Evolutionary conservation across 1,139 yeast genomes (phyloP).

Genomic region (Scheffersomyces cryptocercus): DNA sequence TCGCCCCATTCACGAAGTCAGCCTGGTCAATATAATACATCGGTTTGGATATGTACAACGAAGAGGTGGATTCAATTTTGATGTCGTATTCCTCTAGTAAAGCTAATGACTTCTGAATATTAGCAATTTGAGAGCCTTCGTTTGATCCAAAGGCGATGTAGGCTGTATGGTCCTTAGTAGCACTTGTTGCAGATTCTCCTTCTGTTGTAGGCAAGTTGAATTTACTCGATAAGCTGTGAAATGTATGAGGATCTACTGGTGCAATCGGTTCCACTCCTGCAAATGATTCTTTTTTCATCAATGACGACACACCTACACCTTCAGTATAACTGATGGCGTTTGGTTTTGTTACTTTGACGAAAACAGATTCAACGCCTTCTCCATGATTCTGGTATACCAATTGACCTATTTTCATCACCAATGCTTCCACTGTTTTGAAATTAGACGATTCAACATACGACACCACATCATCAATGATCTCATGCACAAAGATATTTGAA

Average conservation of each 20-base stretch:
- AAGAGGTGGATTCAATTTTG: constrained; percentile 61
- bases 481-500: constrained; percentile 27
- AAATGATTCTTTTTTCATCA: constrained; percentile 44
- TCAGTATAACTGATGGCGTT: constrained; percentile 85
- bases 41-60: constrained; percentile 85
- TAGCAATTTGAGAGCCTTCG: constrained; percentile 66
- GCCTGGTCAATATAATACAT: constrained; percentile 86
- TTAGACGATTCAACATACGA: constrained; percentile 69
- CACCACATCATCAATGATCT: constrained; percentile 48
- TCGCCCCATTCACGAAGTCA: constrained; percentile 81
- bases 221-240: constrained; percentile 13
- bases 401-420: constrained; percentile 74
- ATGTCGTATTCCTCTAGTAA: constrained; percentile 48
- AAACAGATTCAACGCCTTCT: constrained; percentile 29
- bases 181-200: constrained; percentile 12
- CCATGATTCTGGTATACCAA: constrained; percentile 47
- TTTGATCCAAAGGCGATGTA: constrained; percentile 91
- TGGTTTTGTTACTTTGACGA: constrained; percentile 75
- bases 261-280: constrained; percentile 24
- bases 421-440: constrained; percentile 91
- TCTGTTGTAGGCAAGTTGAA: constrained; percentile 15
- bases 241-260: constrained; percentile 26
- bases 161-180: constrained; percentile 48
- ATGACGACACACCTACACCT: constrained; percentile 85
- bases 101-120: constrained; percentile 60